Evolutionary conservation across 345 rosid species (phyloP).

Genomic region (Brassica nigra): DNA sequence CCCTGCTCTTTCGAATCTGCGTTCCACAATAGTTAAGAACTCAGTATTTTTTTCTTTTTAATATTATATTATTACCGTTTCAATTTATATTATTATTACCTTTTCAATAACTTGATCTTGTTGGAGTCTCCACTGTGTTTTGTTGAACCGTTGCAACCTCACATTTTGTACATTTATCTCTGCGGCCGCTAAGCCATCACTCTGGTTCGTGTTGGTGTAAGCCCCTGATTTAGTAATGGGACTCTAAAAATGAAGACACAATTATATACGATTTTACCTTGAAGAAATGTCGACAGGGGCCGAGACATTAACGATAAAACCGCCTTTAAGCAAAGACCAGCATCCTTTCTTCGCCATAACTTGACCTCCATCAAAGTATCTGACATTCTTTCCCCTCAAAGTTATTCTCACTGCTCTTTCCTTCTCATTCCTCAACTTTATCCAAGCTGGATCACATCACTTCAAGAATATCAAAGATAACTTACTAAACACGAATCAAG

Average conservation of each 20-base stretch:
- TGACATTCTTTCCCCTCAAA: slow-evolving; percentile 40
- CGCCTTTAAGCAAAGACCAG: slow-evolving; percentile 82
- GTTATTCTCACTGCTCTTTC: slow-evolving; percentile 44
- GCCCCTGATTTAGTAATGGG: not conserved
- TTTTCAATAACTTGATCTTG: slow-evolving; percentile 55
- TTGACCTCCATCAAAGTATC: slow-evolving; percentile 45
- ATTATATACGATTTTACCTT: slow-evolving; percentile 38
- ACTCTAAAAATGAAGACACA: not conserved
- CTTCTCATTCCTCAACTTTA: slow-evolving; percentile 51
- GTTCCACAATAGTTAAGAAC: not conserved
- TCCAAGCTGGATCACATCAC: slow-evolving; percentile 55
- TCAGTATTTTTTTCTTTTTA: not conserved
- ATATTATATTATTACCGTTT: slow-evolving; percentile 45
- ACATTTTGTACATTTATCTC: slow-evolving; percentile 58
- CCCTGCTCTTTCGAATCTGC: slow-evolving; percentile 63
- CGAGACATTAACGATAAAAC: slow-evolving; percentile 50
- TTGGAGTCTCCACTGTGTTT: slow-evolving; percentile 64
- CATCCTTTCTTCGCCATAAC: slow-evolving; percentile 57
- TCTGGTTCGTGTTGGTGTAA: slow-evolving; percentile 33
- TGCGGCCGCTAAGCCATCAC: slow-evolving; percentile 32
- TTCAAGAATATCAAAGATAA: not conserved
- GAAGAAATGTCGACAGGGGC: slow-evolving; percentile 48
- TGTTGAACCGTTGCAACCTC: slow-evolving; percentile 62
- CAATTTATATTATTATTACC: slow-evolving; percentile 43
- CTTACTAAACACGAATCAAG: slow-evolving; percentile 15